These are phyloP conservation scores for Escallonia rubra DNA, from an alignment of 129 eudicot species.

Conservation along the genomic window DNA sequence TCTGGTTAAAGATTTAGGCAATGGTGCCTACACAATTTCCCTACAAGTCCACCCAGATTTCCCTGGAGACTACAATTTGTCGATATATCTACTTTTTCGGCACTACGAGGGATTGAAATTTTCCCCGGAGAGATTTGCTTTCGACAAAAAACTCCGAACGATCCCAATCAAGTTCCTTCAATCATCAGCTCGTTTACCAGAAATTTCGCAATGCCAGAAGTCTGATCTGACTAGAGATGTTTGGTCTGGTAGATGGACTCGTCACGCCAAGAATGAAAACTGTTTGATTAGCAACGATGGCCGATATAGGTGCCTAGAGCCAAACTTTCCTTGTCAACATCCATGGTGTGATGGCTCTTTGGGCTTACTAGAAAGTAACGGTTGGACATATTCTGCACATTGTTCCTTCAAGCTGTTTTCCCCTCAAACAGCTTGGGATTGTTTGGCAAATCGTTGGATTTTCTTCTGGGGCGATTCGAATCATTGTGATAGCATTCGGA, in stretches of 20 bases:
- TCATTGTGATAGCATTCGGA: conserved; percentile 83
- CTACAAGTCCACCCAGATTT: conserved; percentile 91
- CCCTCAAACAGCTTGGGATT: conserved; percentile 67
- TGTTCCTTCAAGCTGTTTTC: conserved; percentile 72
- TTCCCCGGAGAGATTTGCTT: conserved; percentile 58
- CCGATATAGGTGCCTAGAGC: conserved; percentile 60
- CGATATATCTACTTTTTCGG: conserved; percentile 57
- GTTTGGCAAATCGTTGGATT: conserved; percentile 75
- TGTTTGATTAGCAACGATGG: conserved; percentile 74
- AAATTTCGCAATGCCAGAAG: conserved; percentile 39
- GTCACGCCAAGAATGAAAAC: conserved; percentile 62
- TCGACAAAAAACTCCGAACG: conserved; percentile 54
- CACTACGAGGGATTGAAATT: conserved; percentile 73
- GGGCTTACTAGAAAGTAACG: conserved; percentile 79
- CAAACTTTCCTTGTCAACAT: conserved; percentile 49
- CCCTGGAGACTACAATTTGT: conserved; percentile 54
- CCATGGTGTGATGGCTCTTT: conserved; percentile 89
- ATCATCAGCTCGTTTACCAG: conserved; percentile 30
- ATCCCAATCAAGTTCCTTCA: conserved; percentile 37
- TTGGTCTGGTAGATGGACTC: conserved; percentile 97
- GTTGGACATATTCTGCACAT: conserved; percentile 94
- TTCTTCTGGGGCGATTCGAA: conserved; percentile 99
- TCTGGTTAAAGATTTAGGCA: conserved; percentile 60
- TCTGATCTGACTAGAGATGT: conserved; percentile 47
- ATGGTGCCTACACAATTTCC: conserved; percentile 62